Percentiles rank a stretch among this genome's conserved stretches.
These are phyloP conservation scores for Carex kokanica DNA, from an alignment of 176 grass and related monocot species.

Conservation along the genomic window DNA sequence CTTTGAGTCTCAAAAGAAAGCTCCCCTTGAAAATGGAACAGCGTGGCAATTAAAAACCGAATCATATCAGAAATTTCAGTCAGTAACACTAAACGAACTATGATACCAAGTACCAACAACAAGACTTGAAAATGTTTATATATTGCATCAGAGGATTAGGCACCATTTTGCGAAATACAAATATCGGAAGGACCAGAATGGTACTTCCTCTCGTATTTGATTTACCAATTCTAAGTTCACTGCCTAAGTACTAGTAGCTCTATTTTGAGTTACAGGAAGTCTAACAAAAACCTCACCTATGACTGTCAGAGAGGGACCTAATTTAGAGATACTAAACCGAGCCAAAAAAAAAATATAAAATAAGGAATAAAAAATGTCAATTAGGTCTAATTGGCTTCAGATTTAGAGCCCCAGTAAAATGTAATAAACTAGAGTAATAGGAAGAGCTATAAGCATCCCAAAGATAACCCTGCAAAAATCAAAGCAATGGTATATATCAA, in stretches of 20 bases:
- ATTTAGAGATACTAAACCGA: background rate
- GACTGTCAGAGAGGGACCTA: conserved; percentile 13
- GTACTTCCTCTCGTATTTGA: conserved; percentile 3
- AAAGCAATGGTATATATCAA: background rate
- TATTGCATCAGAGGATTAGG: conserved; percentile 6
- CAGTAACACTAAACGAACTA: background rate
- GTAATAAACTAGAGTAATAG: conserved; percentile 51
- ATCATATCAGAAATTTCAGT: background rate
- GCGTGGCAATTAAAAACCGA: background rate
- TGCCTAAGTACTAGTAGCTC: background rate
- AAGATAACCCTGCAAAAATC: conserved; percentile 46
- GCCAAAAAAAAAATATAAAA: background rate
- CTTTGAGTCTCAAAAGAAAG: background rate
- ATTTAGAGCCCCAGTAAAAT: conserved; percentile 50
- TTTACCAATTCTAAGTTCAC: conserved; percentile 18
- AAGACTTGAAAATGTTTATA: background rate
- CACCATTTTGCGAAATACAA: background rate
- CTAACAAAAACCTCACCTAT: conserved; percentile 20
- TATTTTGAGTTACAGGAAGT: conserved; percentile 10
- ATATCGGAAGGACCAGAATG: background rate
- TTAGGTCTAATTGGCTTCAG: background rate
- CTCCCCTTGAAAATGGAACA: background rate
- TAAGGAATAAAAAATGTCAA: conserved; percentile 20
- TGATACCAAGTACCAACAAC: background rate
- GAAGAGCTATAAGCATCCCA: conserved; percentile 51